A percentile compares a stretch with the other conserved stretches of the same genome.
Evolutionary conservation across 2,329 filamentous ascomycete genomes (phyloP).

Genomic region (Claviceps sorghi): DNA sequence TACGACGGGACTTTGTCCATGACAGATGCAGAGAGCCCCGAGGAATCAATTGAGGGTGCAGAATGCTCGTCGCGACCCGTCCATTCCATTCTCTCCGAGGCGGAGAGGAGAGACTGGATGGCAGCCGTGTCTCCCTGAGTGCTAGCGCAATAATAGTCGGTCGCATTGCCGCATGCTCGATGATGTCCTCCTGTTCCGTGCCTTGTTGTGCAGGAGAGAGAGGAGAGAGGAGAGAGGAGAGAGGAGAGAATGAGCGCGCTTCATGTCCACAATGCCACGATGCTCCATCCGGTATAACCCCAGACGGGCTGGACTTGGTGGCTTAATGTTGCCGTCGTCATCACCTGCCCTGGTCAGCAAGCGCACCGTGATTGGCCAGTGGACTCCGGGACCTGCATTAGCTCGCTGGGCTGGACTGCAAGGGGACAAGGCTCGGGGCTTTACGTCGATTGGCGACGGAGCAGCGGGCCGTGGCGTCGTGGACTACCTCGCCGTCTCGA

Average conservation of each 20-base stretch:
- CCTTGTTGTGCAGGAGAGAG: too few relatives aligned
- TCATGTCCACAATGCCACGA: too few relatives aligned
- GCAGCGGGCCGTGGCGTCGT: background rate
- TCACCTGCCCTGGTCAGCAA: constrained; percentile 2
- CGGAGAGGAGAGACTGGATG: too few relatives aligned
- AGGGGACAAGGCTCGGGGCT: background rate
- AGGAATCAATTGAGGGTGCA: too few relatives aligned
- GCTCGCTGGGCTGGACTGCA: background rate
- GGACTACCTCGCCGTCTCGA: too few relatives aligned
- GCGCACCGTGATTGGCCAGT: constrained; percentile 5
- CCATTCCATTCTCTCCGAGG: too few relatives aligned
- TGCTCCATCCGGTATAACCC: too few relatives aligned
- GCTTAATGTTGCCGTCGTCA: constrained; percentile 1
- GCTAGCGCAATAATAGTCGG: too few relatives aligned
- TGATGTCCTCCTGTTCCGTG: too few relatives aligned
- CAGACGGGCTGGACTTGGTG: background rate
- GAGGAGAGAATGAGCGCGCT: background rate
- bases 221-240: background rate
- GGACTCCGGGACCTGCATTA: constrained; percentile 8
- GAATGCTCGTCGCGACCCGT: background rate
- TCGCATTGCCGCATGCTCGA: too few relatives aligned
- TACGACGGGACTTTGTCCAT: background rate
- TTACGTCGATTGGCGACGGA: constrained; percentile 1
- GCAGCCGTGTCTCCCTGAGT: too few relatives aligned
- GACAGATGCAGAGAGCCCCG: background rate